Evolutionary conservation across 2,329 filamentous ascomycete genomes (phyloP).

Genomic region (Cyphellophora attinorum): DNA sequence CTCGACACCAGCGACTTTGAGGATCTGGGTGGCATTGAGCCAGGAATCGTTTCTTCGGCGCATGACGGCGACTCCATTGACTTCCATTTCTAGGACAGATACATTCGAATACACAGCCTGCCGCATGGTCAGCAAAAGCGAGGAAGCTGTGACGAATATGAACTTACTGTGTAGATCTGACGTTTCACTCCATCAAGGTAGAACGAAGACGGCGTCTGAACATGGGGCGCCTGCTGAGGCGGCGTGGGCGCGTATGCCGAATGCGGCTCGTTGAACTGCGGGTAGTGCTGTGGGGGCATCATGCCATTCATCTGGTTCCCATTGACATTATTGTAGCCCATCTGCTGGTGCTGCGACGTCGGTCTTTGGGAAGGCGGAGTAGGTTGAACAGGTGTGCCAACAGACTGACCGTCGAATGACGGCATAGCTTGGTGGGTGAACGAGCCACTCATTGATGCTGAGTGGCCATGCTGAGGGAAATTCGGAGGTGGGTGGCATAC

Average conservation of each 20-base stretch:
- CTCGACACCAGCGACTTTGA: conserved; percentile 94
- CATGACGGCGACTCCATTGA: conserved; percentile 90
- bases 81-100: conserved; percentile 97
- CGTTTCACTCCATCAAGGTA: conserved; percentile 20
- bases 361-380: conserved; percentile 31
- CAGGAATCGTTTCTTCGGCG: conserved; percentile 88
- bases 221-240: background rate
- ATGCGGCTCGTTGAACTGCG: conserved; percentile 31
- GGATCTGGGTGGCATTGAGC: conserved; percentile 97
- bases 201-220: conserved; percentile 21
- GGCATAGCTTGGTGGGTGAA: conserved; percentile 30
- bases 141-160: background rate
- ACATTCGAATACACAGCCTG: conserved; percentile 89
- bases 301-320: conserved; percentile 21
- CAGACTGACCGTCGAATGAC: conserved; percentile 35
- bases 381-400: conserved; percentile 34
- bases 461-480: conserved; percentile 18
- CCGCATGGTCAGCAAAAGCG: conserved; percentile 4
- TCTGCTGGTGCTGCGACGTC: conserved; percentile 30
- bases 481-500: too few species aligned
- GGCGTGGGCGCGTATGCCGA: conserved; percentile 12
- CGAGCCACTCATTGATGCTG: conserved; percentile 19
- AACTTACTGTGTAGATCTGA: conserved; percentile 38
- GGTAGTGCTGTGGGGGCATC: conserved; percentile 24
- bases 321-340: conserved; percentile 22